Evolutionary conservation across 139 green algal species (phyloP), one percentile per base, ranked within the genome.

Genomic region (Chlamydomonas incerta): DNA sequence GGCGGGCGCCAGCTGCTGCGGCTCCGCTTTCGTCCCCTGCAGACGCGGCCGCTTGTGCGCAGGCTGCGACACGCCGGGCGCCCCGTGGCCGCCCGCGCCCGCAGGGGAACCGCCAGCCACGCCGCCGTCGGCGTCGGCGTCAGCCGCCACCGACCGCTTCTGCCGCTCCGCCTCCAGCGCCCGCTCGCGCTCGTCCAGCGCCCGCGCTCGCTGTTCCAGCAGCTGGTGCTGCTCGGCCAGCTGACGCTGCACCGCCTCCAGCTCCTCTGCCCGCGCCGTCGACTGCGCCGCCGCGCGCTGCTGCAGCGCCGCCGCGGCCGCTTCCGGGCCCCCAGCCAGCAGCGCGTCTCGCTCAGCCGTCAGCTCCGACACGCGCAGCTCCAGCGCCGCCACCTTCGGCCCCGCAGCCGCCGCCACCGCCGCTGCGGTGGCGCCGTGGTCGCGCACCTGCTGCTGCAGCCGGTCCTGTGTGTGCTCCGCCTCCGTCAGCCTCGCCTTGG

Each of bases 311-410:
- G 2, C 8, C 24, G 60, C 60, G 31, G 8, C 24, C 24, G 24
- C 60, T 21, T n/a, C 23, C 60, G 26, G 60, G 18, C 23, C 60
- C 20, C 18, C 24, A 15, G 28, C 18, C 60, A 62, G 60, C 60
- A 88, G 67, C 2, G 80, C 60, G 20, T 68, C 33, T 33, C 88
- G 88, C 41, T 91, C 84, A 0, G 24, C 23, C 67, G 58, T 15
- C 34, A 89, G 47, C 57, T 80, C 26, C 28, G 71, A 65, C 35
- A 89, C 28, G 57, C 75, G 79, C 79, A 74, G 74, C n/a, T 82
- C 77, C 72, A 91, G 31, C n/a, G 28, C 20, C 20, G 76, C 80
- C 8, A 90, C 74, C 80, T 81, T 58, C 41, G 72, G 50, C 29
- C 72, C 72, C 14, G 29, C 72, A 5, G 72, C 72, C 15, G 72